Base-by-base conservation (phyloP, 2,329 filamentous ascomycete species). In the Hypoxylon sp. region DNA sequence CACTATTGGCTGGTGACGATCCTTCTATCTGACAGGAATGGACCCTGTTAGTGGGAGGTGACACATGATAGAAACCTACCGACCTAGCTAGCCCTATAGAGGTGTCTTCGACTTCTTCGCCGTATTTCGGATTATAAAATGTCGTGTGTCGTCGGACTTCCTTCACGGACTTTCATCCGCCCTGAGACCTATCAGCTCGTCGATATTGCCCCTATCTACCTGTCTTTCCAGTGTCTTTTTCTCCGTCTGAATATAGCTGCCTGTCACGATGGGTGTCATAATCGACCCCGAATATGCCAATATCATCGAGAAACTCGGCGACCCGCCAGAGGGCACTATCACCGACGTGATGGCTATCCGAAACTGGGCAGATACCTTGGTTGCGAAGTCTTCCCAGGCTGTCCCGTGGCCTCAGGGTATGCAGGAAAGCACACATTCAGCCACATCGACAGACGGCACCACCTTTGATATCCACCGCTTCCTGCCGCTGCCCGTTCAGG, bases 361-460 rank as follows among this genome's bases (percentile, higher is more conserved):
- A 13, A 43, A 23, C 3, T 45, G 30, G 53, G 21, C 23, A 2
- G 48, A 58, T 11, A 17, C 49, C 17, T 5, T 30, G 7, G 30
- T 48, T 21, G 9, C n/a, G 2, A 41, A 19, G 4, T 41, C 50
- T 2, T 43, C 59, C 3, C 30, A 46, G n/a, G 41, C 55, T 2
- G 14, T 64, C 2, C 32, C 62, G 0, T 56, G 21, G 13, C 59
- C 60, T 9, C 52, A 61, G 14, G 71, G 68, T 7, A 49, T 75
- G 60, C 11, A 53, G 6, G 69, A 72, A 41, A 73, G 63, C 9
- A 69, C 64, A n/a, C 55, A 68, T 59, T 67, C 69, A 2, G 50
- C 70, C 50, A 59, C 57, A 0, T 75, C 74, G 0, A n/a, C 59
- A 17, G 74, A 75, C 45, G 74, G 74, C 49, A 64, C 58, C 2